Evolutionary conservation across 345 rosid genomes (phyloP).

Genomic region (Salix brachista): DNA sequence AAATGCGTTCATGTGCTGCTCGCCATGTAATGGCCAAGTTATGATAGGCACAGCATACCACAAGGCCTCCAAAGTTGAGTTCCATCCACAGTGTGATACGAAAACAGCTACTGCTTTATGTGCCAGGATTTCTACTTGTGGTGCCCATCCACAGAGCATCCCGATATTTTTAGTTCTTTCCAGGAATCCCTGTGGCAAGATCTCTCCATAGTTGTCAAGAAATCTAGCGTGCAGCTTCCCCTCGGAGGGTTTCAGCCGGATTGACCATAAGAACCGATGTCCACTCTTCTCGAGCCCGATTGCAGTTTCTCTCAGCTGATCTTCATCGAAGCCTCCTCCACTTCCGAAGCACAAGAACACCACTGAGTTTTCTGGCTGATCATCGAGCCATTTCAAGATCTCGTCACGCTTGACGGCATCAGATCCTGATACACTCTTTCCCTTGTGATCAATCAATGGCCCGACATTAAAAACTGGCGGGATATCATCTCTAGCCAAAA

Average conservation of each 20-base stretch:
- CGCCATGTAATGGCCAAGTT: constrained; percentile 51
- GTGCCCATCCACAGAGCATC: constrained; percentile 48
- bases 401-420: not conserved
- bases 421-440: not conserved
- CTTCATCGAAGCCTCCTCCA: constrained; percentile 44
- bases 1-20: constrained; percentile 57
- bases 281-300: constrained; percentile 42
- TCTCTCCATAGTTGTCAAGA: constrained; percentile 16
- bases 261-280: constrained; percentile 48
- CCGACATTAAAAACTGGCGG: constrained; percentile 48
- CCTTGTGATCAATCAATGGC: constrained; percentile 27
- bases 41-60: constrained; percentile 49
- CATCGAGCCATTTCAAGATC: constrained; percentile 50
- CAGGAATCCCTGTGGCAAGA: constrained; percentile 42
- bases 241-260: constrained; percentile 23
- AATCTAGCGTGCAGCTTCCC: constrained; percentile 18
- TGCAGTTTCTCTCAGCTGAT: constrained; percentile 46
- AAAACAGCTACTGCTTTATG: constrained; percentile 51
- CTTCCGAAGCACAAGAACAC: constrained; percentile 71
- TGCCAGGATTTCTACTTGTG: constrained; percentile 37
- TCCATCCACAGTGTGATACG: constrained; percentile 71
- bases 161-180: constrained; percentile 35
- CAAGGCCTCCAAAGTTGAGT: constrained; percentile 43
- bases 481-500: constrained; percentile 1
- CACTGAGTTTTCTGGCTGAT: constrained; percentile 43